Percentiles rank a stretch among this genome's conserved stretches.
phyloP scores from a whole-genome alignment of 2,329 filamentous ascomycete species.

The Tolypocladium cylindrosporum region DNA sequence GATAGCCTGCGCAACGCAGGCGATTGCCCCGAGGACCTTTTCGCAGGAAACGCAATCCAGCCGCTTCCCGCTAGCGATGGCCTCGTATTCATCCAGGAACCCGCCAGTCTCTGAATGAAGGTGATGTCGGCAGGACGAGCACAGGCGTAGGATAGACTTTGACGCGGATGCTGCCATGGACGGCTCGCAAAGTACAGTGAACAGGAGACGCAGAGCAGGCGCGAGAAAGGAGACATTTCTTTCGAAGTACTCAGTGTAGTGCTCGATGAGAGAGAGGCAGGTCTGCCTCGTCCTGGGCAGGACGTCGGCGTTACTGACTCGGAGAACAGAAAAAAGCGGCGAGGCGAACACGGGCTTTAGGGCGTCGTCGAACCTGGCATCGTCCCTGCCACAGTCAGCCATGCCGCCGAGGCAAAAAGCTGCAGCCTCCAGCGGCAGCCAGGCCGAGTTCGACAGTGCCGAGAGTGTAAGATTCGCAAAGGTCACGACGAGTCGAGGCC shows the following conservation, averaged over 20 bases:
- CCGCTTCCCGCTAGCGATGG: constrained; percentile 41
- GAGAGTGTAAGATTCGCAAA: constrained; percentile 47
- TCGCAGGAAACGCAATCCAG: constrained; percentile 64
- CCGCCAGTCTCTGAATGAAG: constrained; percentile 57
- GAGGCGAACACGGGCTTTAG: constrained; percentile 53
- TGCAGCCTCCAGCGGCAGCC: constrained; percentile 51
- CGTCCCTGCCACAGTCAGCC: constrained; percentile 53
- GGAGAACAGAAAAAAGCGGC: constrained; percentile 44
- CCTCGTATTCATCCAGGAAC: constrained; percentile 63
- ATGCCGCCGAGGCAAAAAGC: constrained; percentile 56
- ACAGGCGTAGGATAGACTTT: constrained; percentile 63
- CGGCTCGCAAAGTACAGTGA: constrained; percentile 55
- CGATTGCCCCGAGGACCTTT: constrained; percentile 62
- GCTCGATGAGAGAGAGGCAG: constrained; percentile 59
- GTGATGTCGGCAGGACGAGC: constrained; percentile 61
- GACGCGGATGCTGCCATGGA: constrained; percentile 58
- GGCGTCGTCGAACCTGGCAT: constrained; percentile 45
- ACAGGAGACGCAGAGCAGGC: constrained; percentile 63
- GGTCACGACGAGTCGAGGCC: constrained; percentile 42
- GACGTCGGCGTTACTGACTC: constrained; percentile 39
- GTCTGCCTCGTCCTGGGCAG: constrained; percentile 57
- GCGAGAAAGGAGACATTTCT: constrained; percentile 58
- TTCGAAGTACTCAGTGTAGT: constrained; percentile 69
- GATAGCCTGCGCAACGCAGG: constrained; percentile 65
- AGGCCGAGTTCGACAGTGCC: constrained; percentile 36